Evolutionary conservation across 768 basidiomycete genomes (phyloP).

Genomic region (Dentipellis sp.): DNA sequence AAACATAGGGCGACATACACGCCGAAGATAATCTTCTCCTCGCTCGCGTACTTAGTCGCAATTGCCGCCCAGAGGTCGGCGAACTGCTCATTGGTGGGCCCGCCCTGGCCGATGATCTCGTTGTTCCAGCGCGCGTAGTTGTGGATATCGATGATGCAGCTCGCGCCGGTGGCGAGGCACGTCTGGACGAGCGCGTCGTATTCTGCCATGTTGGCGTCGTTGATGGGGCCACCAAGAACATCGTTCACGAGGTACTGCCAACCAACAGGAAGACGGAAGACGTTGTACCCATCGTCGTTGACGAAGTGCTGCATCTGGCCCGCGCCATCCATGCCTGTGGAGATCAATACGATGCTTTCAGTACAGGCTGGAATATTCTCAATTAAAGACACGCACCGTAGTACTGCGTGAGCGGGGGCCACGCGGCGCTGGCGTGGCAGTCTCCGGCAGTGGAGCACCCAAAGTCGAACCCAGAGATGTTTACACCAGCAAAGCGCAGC

Average conservation of each 20-base stretch:
- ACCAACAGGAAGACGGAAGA: slow-evolving; percentile 50
- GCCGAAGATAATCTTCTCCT: slow-evolving; percentile 37
- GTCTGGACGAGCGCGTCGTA: slow-evolving; percentile 47
- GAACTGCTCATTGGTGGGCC: slow-evolving; percentile 45
- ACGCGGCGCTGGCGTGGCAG: slow-evolving; percentile 29
- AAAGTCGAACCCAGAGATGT: slow-evolving; percentile 50
- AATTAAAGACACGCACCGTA: slow-evolving; percentile 23
- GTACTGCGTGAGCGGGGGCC: slow-evolving; percentile 36
- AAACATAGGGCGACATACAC: slow-evolving; percentile 24
- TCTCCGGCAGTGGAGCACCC: slow-evolving; percentile 37
- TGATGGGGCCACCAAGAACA: slow-evolving; percentile 25
- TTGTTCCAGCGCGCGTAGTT: slow-evolving; percentile 53
- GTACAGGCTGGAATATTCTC: not conserved
- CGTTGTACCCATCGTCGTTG: slow-evolving; percentile 42
- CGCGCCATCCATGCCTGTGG: slow-evolving; percentile 29
- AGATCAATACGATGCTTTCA: not conserved
- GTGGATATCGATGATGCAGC: slow-evolving; percentile 49
- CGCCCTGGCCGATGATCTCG: slow-evolving; percentile 53
- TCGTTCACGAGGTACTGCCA: slow-evolving; percentile 46
- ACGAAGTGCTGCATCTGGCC: slow-evolving; percentile 61
- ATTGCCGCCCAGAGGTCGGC: slow-evolving; percentile 44
- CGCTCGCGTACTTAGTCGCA: slow-evolving; percentile 36
- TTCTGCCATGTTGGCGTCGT: slow-evolving; percentile 33
- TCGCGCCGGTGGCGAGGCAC: slow-evolving; percentile 37
- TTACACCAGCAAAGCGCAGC: slow-evolving; percentile 34